Base-by-base conservation (phyloP, 176 grass and related monocot genomes). In the Eremochloa ophiuroides region DNA sequence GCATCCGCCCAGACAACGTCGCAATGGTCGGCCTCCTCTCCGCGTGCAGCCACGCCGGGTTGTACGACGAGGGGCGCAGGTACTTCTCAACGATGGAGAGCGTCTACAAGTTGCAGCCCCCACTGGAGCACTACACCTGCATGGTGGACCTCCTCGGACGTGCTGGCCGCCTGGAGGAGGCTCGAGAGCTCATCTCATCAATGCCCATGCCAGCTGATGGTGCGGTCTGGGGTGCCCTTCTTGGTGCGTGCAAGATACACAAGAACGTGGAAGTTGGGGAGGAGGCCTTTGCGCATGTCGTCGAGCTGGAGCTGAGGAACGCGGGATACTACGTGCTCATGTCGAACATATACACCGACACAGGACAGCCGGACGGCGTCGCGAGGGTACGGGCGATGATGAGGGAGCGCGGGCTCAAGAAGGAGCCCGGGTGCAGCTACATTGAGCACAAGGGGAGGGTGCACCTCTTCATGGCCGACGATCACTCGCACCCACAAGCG, bases 391-490 rank as follows among this genome's bases (percentile, higher is more conserved):
- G 89, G 3, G 27, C 73, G 10, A 91, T 89, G 84, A 94, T 91
- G 89, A 94, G 40, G 74, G 50, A 76, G 51, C 82, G 81, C 2
- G 77, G 89, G 22, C 71, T 94, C 60, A 91, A 79, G 89, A 94
- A 94, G 81, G 92, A 91, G 29, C 86, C 92, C 7, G 92, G 92
- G 4, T 94, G 84, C 39, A 94, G 89, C 82, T 91, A 91, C 44
- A 15, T 94, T 10, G 92, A 91, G 27, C 64, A 85, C 58, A 73
- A 85, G 68, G 86, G 92, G 20, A 79, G 47, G 46, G 73, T 91
- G 70, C 92, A 91, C 67, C 79, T 94, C 13, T 94, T 94, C 84
- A 87, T 87, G 92, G 92, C 92, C n/a, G 89, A 94, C 30, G 92
- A 94, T 55, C 86, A 89, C 71, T 94, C 89, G 9, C 89, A 94